phyloP scores from a whole-genome alignment of 2,329 filamentous ascomycete genomes.

The Lecanicillium sp. region DNA sequence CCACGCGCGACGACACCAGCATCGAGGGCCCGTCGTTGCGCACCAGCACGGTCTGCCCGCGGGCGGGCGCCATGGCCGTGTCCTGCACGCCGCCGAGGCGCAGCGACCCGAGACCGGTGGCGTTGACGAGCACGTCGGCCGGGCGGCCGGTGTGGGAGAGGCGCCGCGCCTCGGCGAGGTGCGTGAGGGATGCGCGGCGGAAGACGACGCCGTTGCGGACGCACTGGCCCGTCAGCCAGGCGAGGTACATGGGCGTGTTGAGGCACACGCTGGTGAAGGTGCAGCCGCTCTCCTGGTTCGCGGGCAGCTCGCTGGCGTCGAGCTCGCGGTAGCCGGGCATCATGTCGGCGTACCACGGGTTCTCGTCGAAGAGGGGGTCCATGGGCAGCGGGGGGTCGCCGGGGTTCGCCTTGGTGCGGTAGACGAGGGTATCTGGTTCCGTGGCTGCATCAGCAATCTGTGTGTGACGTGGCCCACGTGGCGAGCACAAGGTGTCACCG shows the following conservation, averaged over 20 bases:
- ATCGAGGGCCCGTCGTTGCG: constrained; percentile 70
- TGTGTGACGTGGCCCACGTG: no score
- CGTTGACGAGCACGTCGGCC: constrained; percentile 75
- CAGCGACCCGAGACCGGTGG: constrained; percentile 70
- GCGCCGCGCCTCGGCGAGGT: constrained; percentile 62
- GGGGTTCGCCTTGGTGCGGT: constrained; percentile 51
- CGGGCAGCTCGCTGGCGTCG: constrained; percentile 49
- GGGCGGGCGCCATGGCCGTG: constrained; percentile 61
- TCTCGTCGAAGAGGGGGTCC: constrained; percentile 55
- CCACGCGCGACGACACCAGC: constrained; percentile 63
- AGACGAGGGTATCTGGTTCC: constrained; percentile 40
- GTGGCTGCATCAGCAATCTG: no score
- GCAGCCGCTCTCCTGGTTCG: constrained; percentile 64
- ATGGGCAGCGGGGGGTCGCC: constrained; percentile 44
- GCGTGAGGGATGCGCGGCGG: constrained; percentile 56
- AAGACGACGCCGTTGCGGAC: constrained; percentile 65
- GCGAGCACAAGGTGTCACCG: no score
- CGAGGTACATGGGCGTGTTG: constrained; percentile 81
- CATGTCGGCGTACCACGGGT: constrained; percentile 70
- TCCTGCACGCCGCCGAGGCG: constrained; percentile 80
- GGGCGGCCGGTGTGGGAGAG: constrained; percentile 45
- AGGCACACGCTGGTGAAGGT: constrained; percentile 84
- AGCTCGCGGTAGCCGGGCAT: constrained; percentile 66
- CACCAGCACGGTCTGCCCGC: constrained; percentile 80
- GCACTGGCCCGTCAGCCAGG: constrained; percentile 79